Evolutionary conservation across 495 filamentous ascomycete genomes (phyloP).

Genomic region (Penicillium diatomitis): DNA sequence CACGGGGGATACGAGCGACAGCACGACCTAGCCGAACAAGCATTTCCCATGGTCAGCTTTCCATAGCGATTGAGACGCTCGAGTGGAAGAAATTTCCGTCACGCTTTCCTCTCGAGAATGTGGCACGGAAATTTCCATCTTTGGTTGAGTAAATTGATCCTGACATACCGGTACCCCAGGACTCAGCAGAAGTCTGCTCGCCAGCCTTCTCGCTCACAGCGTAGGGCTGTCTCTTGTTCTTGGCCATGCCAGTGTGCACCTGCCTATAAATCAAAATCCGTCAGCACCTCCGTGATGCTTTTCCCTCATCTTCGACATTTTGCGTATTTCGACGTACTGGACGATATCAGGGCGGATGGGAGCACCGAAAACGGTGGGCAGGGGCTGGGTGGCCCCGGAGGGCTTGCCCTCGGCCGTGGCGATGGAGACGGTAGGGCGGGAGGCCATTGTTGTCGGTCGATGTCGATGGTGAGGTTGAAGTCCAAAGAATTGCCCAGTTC

Average conservation of each 20-base stretch:
- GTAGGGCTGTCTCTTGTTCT: slow-evolving; percentile 99
- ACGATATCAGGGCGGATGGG: slow-evolving; percentile 99
- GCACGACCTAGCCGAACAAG: slow-evolving; percentile 64
- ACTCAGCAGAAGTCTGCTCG: slow-evolving; percentile 99
- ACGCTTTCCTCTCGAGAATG: no score
- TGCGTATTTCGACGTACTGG: slow-evolving; percentile 49
- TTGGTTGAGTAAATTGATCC: slow-evolving; percentile 11
- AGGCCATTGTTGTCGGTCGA: slow-evolving; percentile 66
- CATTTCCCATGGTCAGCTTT: background rate
- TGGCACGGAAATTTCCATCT: background rate
- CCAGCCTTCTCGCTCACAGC: slow-evolving; percentile 99
- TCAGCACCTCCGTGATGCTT: slow-evolving; percentile 28
- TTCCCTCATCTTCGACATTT: slow-evolving; percentile 6
- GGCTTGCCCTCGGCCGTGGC: slow-evolving; percentile 85
- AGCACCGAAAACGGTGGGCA: slow-evolving; percentile 88
- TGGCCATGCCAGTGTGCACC: slow-evolving; percentile 97
- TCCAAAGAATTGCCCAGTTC: slow-evolving; percentile 26
- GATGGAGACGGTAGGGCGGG: slow-evolving; percentile 90
- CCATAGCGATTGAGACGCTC: no score
- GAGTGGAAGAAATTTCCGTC: no score
- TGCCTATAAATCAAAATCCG: slow-evolving; percentile 36
- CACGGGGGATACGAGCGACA: slow-evolving; percentile 99
- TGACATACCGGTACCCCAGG: slow-evolving; percentile 97
- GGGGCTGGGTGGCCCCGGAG: slow-evolving; percentile 75
- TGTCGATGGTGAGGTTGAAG: slow-evolving; percentile 41